A percentile compares a stretch with the other conserved stretches of the same genome.
Conservation (phyloP, 495 filamentous ascomycete species). For the Penicillium crystallinum region DNA sequence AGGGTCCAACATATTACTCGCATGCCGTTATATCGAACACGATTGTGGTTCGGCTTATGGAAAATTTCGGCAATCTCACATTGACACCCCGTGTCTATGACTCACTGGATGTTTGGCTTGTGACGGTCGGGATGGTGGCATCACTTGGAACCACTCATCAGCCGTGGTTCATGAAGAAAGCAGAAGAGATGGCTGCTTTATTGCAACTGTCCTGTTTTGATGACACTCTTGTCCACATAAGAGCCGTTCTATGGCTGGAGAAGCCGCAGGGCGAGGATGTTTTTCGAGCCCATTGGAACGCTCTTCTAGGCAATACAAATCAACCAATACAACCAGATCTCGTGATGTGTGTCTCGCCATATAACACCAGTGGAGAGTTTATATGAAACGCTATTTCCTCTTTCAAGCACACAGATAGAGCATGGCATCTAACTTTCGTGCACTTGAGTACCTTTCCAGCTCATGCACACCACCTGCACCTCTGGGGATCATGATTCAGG, state of each 20-base stretch:
- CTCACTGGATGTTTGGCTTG: slow-evolving; percentile 35
- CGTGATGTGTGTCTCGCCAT: neutral
- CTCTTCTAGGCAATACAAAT: slow-evolving; percentile 3
- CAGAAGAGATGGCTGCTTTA: slow-evolving; percentile 2
- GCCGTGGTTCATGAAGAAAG: slow-evolving; percentile 25
- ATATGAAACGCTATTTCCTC: neutral
- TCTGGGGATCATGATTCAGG: neutral
- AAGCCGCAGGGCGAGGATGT: slow-evolving; percentile 14
- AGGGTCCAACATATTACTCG: slow-evolving; percentile 48
- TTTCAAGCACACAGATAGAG: neutral
- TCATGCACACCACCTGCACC: neutral
- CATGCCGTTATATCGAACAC: slow-evolving; percentile 36
- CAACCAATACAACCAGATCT: neutral
- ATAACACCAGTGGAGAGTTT: neutral
- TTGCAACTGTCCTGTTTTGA: slow-evolving; percentile 22
- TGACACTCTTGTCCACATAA: slow-evolving; percentile 20
- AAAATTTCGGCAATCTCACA: slow-evolving; percentile 22
- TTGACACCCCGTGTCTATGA: slow-evolving; percentile 2
- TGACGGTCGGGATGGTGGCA: slow-evolving; percentile 36
- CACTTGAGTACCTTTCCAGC: neutral
- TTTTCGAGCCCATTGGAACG: slow-evolving; percentile 28
- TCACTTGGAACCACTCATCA: slow-evolving; percentile 26
- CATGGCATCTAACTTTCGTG: too few relatives aligned
- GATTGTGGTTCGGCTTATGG: slow-evolving; percentile 26
- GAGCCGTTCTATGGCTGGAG: slow-evolving; percentile 35